Base-by-base conservation (phyloP, 2,329 filamentous ascomycete species). In the Colletotrichum cuscutae region DNA sequence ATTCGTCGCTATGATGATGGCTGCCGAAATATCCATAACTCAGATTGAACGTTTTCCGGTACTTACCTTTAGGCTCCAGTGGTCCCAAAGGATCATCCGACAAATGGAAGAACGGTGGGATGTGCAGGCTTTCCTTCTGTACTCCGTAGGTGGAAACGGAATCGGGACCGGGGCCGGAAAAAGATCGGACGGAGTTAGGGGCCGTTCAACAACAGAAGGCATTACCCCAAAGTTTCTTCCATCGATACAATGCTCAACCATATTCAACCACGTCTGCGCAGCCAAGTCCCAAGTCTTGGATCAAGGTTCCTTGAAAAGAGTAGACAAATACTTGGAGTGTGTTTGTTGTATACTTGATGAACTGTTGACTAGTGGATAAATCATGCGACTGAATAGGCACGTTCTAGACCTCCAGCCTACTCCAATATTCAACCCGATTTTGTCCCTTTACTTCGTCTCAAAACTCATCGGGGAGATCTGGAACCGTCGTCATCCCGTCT, bases 131-230 rank as follows among this genome's bases (percentile, higher is more conserved):
- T 49, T 32, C 11, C 42, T 11, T 54, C 42, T 35, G 32, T 46
- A 49, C 15, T 54, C 42, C 24, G 49, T 46, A 49, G 32, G 22
- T 24, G 49, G 49, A 37, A 37, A 28, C 62, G 49, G 49, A 65
- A 9, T 65, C 30, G 30, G 62, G 62, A 56, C n/a, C 62, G 62
- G 49, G 37, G 30, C 35, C 15, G 62, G 62, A 56, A 56, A 7
- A 26, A 22, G 6, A n/a, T 15, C 28, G 22, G n/a, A 32, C 9
- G 32, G 60, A 42, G 22, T 22, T 46, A 37, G 35, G 22, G 26
- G n/a, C 60, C 24, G 37, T 26, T 22, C 60, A 22, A 37, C 26
- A 35, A 37, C 57, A 60, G 12, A 22, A 30, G 15, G 46, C n/a
- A 64, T 8, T 24, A 32, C 15, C 12, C 19, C 60, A 63, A 63